Base-by-base conservation (phyloP, 192 early-diverging fungal genomes). In the Pecoramyces ruminantium region DNA sequence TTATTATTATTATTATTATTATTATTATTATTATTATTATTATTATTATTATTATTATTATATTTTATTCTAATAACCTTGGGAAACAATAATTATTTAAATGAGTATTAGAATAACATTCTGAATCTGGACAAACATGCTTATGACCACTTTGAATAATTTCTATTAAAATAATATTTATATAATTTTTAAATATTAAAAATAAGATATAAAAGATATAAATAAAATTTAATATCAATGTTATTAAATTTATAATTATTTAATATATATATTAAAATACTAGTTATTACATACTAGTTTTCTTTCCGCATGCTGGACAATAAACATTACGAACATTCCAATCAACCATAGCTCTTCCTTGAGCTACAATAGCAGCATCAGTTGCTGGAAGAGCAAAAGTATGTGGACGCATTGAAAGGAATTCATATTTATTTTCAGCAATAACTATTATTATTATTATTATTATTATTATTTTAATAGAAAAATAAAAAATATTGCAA, bases 261-360 rank as follows among this genome's bases (percentile, higher is more conserved):
- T n/a, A n/a, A n/a, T n/a, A n/a, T n/a, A n/a, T n/a, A n/a, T n/a
- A n/a, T n/a, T n/a, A n/a, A n/a, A n/a, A n/a, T n/a, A n/a, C n/a
- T n/a, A n/a, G n/a, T n/a, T n/a, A n/a, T 86, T 81, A 4, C 27
- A 28, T 80, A 14, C 30, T 78, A 1, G 82, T 86, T 39, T 77
- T 38, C 16, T 34, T 28, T 78, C 85, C 88, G 80, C 89, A 90
- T 13, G 83, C 85, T 14, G 86, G 40, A 78, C 89, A 90, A 42
- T 85, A 89, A 79, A 82, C 78, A 77, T 87, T 88, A 27, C 88
- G 83, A 0, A 79, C 78, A 58, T 90, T 87, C 89, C 89, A 90
- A 79, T 90, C 89, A 16, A 88, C 29, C 29, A 90, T 42, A 28
- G 86, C 80, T 18, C 85, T 81, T 28, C 85, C 87, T 38, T 86